Evolutionary conservation across 306 rosid species (phyloP).

Genomic region (Pueraria montana): DNA sequence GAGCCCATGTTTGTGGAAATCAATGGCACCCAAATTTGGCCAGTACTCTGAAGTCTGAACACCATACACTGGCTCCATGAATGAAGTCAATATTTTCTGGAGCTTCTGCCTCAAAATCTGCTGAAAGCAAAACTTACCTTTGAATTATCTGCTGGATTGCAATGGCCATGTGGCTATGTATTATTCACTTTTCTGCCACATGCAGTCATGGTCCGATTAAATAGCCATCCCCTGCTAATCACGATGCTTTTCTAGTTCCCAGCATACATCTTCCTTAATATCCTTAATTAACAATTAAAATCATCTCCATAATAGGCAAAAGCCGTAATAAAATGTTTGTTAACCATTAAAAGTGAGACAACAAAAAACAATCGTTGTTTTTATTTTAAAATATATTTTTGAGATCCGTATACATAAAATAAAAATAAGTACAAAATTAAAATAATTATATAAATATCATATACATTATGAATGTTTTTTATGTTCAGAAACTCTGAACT

Average conservation of each 20-base stretch:
- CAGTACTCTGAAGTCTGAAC: background rate
- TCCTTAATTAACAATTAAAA: background rate
- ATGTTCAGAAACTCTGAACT: background rate
- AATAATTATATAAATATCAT: background rate
- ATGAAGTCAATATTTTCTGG: constrained; percentile 21
- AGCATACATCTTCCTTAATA: background rate
- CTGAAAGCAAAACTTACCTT: background rate
- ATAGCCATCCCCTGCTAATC: background rate
- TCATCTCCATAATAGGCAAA: background rate
- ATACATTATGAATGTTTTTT: background rate
- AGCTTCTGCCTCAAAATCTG: background rate
- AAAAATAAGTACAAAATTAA: background rate
- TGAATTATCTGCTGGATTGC: background rate
- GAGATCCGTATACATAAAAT: background rate
- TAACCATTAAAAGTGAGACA: too few species aligned
- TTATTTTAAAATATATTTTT: background rate
- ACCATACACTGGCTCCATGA: background rate
- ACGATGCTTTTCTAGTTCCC: background rate
- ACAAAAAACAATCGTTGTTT: background rate
- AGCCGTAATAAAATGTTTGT: background rate
- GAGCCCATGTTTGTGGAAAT: constrained; percentile 1
- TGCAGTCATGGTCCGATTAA: background rate
- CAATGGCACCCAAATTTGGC: background rate
- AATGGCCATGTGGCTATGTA: background rate
- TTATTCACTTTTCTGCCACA: background rate